Conservation (phyloP, 495 filamentous ascomycete genomes). For the Podospora tetraspora region DNA sequence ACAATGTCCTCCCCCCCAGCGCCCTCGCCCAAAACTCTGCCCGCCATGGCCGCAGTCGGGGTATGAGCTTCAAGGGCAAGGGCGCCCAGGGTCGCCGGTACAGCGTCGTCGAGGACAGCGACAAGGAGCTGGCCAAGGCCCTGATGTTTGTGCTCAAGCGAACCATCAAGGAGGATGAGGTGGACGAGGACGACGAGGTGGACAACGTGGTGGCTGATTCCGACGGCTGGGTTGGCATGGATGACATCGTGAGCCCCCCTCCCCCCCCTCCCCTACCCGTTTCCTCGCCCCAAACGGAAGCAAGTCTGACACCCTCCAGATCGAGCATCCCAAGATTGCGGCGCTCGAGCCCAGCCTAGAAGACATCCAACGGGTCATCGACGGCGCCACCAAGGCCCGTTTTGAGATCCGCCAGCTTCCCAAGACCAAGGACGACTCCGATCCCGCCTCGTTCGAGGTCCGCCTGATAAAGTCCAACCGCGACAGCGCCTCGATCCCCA, state of each 20-base stretch:
- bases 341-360: conserved; percentile 30
- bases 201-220: conserved; percentile 37
- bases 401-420: conserved; percentile 26
- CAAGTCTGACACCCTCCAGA: conserved; percentile 16
- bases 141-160: conserved; percentile 41
- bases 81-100: conserved; percentile 32
- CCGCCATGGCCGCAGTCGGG: conserved; percentile 41
- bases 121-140: conserved; percentile 38
- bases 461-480: conserved; percentile 22
- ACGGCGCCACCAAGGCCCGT: conserved; percentile 31
- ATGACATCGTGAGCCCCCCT: conserved; percentile 31
- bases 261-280: background rate
- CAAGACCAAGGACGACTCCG: conserved; percentile 13
- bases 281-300: background rate
- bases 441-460: conserved; percentile 28
- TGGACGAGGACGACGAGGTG: conserved; percentile 33
- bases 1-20: conserved; percentile 41
- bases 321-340: conserved; percentile 31
- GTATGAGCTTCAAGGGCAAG: conserved; percentile 38
- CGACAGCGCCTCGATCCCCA: conserved; percentile 17
- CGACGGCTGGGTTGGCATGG: conserved; percentile 39
- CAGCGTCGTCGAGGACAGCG: conserved; percentile 40
- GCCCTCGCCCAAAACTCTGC: conserved; percentile 37
- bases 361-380: conserved; percentile 33
- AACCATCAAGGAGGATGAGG: conserved; percentile 31